Base-by-base conservation (phyloP, 164 flowering plant species). In the Amborella trichopoda region DNA sequence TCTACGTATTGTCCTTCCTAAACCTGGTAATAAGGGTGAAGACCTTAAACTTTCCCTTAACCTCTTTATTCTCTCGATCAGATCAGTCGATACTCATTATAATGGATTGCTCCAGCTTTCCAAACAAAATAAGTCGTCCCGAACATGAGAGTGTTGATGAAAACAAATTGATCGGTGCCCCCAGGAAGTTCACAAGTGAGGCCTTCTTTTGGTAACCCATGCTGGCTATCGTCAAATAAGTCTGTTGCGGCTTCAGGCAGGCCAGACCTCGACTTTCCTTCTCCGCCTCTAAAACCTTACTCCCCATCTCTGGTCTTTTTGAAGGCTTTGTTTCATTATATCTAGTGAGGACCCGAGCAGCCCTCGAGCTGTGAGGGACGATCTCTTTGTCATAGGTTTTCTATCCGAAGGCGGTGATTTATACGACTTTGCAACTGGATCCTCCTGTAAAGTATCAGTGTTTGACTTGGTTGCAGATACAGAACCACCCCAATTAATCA, bases 71-170 rank as follows among this genome's bases (percentile, higher is more conserved):
- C n/a, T n/a, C n/a, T n/a, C n/a, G n/a, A n/a, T n/a, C n/a, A n/a
- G n/a, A n/a, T n/a, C n/a, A n/a, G n/a, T 38, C 20, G 20, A 22
- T 11, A 38, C n/a, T 90, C 98, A 53, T 90, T 86, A 48, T 79
- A 86, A 68, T 90, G 98, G 53, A 90, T 90, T 25, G 95, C 98
- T 45, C 98, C 98, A 32, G 62, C 71, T 73, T 90, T 90, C 98
- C 98, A 90, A 20, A 90, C 95, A 23, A 86, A 0, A 54, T 59
- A 90, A 24, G 95, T 83, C 1, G 95, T 90, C 2, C 72, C 76
- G 30, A 78, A 58, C 28, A 77, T 79, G 55, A 77, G 65, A 3
- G 96, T 86, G 49, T 76, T 51, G 5, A 53, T 51, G 28, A 90
- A 76, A 49, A 81, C 0, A 26, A 81, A 70, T 40, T 81, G 74